A percentile compares a stretch with the other conserved stretches of the same genome.
These are phyloP conservation scores for Arthrobotrys iridis DNA, from an alignment of 2,329 filamentous ascomycete species.

Conservation along the genomic window DNA sequence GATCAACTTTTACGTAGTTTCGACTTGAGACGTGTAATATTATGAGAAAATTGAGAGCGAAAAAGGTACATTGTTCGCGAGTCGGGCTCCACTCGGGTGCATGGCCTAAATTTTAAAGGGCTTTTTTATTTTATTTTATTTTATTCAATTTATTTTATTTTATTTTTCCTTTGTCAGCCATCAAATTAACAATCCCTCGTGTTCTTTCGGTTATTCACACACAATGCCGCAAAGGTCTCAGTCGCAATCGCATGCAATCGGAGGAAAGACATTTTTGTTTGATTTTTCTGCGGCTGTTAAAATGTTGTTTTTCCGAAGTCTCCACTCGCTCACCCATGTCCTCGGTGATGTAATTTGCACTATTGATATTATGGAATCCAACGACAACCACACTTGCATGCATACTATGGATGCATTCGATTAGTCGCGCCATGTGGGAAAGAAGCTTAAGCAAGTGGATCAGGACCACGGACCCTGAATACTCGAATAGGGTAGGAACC, in stretches of 20 bases:
- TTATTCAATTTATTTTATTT: not conserved
- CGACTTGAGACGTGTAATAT: conserved; percentile 33
- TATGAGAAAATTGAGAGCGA: conserved; percentile 21
- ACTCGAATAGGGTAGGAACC: not conserved
- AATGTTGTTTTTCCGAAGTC: conserved; percentile 12
- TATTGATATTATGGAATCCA: too few species aligned
- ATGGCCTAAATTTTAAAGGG: not conserved
- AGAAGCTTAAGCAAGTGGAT: not conserved
- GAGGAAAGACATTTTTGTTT: not conserved
- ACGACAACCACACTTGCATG: too few species aligned
- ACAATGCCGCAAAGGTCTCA: conserved; percentile 45
- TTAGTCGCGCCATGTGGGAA: not conserved
- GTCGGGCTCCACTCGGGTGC: conserved; percentile 15
- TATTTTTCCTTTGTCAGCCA: not conserved
- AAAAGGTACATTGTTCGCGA: conserved; percentile 4
- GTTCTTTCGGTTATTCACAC: conserved; percentile 18
- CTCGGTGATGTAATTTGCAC: conserved; percentile 40
- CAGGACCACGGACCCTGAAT: conserved; percentile 6
- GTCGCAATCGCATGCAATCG: conserved; percentile 34
- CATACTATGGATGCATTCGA: not conserved
- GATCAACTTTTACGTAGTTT: conserved; percentile 41
- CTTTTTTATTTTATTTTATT: not conserved
- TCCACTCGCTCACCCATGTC: conserved; percentile 6
- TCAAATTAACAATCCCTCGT: conserved; percentile 6
- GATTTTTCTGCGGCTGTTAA: not conserved